Base-by-base conservation (phyloP, 2,329 filamentous ascomycete species). In the Cytospora mali region DNA sequence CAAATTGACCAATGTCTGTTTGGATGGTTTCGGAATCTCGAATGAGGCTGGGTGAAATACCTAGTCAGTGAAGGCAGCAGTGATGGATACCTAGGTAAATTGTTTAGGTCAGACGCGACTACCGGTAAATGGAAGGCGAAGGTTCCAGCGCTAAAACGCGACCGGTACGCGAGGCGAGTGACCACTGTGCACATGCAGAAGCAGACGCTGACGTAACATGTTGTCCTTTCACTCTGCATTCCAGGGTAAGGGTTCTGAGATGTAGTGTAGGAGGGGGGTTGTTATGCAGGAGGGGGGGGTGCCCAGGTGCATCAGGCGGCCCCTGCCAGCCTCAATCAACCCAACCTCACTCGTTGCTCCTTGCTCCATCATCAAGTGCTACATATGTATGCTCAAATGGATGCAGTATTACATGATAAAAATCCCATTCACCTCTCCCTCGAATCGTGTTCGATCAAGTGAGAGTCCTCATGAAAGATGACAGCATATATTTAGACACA, bases 341-440 rank as follows among this genome's bases (percentile, higher is more conserved):
- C 14, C 18, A 42, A n/a, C n/a, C n/a, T n/a, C n/a, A n/a, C n/a
- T n/a, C n/a, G n/a, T n/a, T n/a, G n/a, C n/a, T 10, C 39, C 39
- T 42, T 42, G 39, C 14, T 42, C n/a, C 18, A 6, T 21, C 23
- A 25, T 27, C 14, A 50, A 16, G 10, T 14, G 23, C 33, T 13
- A 25, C 27, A 31, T 35, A 35, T 21, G n/a, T n/a, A n/a, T n/a
- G n/a, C n/a, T n/a, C n/a, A n/a, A n/a, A n/a, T n/a, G n/a, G n/a
- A n/a, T 21, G 25, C n/a, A 29, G 3, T n/a, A 53, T 59, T 59
- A 53, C 57, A 31, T 52, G 33, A 59, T 33, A 50, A 28, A 35
- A 59, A 18, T 18, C 7, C n/a, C 21, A 16, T 16, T 13, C 14
- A 23, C 7, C 33, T 18, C 7, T 35, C 51, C 39, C n/a, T 52